phyloP scores from a whole-genome alignment of 495 filamentous ascomycete species.

The Penicillium longicatenatum region DNA sequence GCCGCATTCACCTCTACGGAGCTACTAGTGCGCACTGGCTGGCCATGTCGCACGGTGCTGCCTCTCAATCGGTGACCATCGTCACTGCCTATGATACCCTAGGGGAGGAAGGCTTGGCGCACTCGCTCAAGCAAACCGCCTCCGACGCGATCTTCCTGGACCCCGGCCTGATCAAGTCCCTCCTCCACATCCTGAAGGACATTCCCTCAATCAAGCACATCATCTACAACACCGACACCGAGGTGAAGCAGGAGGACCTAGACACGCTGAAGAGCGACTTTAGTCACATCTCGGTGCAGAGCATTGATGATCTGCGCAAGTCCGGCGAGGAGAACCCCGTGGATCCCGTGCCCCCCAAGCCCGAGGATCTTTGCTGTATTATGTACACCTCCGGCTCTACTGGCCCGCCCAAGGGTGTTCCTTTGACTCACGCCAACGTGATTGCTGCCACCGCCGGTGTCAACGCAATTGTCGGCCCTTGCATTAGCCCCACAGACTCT shows the following conservation, averaged over 20 bases:
- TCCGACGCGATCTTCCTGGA: conserved; percentile 92
- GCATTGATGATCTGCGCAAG: conserved; percentile 82
- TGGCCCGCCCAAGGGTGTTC: conserved; percentile 92
- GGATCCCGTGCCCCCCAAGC: conserved; percentile 76
- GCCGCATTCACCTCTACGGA: conserved; percentile 86
- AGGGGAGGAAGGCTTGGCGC: conserved; percentile 87
- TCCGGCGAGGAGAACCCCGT: conserved; percentile 80
- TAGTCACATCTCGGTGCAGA: conserved; percentile 70
- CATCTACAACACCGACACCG: conserved; percentile 83
- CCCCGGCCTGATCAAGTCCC: conserved; percentile 75
- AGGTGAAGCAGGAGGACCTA: conserved; percentile 75
- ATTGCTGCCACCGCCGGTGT: conserved; percentile 91
- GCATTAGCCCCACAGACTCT: conserved; percentile 82
- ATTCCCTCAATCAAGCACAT: conserved; percentile 77
- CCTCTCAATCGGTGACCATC: conserved; percentile 92
- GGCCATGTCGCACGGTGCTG: conserved; percentile 69
- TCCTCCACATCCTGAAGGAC: conserved; percentile 79
- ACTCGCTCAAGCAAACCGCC: conserved; percentile 85
- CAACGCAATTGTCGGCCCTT: conserved; percentile 78
- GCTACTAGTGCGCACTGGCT: conserved; percentile 86
- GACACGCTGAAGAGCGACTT: conserved; percentile 75
- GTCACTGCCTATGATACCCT: conserved; percentile 98
- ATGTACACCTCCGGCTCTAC: conserved; percentile 99
- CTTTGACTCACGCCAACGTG: conserved; percentile 85
- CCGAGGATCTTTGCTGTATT: conserved; percentile 93